Base-by-base conservation (phyloP, 2,329 filamentous ascomycete species). In the Hymenoscyphus fraxineus region DNA sequence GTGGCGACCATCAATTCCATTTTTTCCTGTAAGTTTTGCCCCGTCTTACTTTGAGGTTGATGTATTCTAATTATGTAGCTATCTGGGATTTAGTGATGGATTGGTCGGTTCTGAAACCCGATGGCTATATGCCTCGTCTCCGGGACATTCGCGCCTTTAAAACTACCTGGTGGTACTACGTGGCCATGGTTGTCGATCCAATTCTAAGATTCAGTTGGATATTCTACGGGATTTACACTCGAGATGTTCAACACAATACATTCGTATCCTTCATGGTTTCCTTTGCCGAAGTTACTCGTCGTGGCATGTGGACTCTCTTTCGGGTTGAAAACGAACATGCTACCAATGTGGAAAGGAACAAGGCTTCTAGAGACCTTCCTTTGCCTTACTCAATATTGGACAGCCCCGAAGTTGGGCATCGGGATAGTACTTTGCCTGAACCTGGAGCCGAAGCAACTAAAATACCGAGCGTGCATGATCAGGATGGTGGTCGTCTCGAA, bases 311-410 rank as follows among this genome's bases (percentile, higher is more conserved):
- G 95, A 88, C 90, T 0, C 81, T 98, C 3, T 90, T 99, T 76
- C 91, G 95, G 51, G 93, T 99, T 32, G 95, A 99, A 77, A 99
- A 99, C 76, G 95, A 99, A 73, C 95, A 99, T 78, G 97, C 93
- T 78, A 88, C 90, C 63, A 97, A 97, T 71, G 94, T 99, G 1
- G 85, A 88, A 19, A 88, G 92, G 69, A 96, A 96, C 82, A 93
- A 96, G 68, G 95, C 95, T 3, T 92, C 89, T 1, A 85, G 94
- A 63, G 93, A 97, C 72, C 85, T 96, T 0, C 92, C 92, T 0
- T 82, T 98, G 0, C 94, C 94, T 0, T 98, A 97, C 75, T 61
- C 65, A 16, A 40, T 74, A 2, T 65, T 64, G 3, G 61, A 65
- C 2, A 65, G 66, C 9, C 67, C 67, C 1, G 62, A 67, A 15